Percentiles rank a stretch among this genome's conserved stretches.
phyloP scores from a whole-genome alignment of 495 filamentous ascomycete genomes.

The Podospora tetraspora region DNA sequence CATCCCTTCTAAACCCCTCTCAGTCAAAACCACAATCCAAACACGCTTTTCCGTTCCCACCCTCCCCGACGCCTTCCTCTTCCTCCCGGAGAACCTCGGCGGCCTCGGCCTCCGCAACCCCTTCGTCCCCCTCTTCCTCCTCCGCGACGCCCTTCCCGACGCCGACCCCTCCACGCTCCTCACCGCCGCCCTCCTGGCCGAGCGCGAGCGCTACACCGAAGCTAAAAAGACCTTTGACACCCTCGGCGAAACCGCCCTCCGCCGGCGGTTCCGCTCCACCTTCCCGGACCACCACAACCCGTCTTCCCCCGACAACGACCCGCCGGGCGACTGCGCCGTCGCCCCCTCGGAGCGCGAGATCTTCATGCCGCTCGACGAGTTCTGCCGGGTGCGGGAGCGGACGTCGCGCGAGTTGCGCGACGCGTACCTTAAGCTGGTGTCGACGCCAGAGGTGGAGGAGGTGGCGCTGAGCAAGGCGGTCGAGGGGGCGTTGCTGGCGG shows the following conservation, averaged over 20 bases:
- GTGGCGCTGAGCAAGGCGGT: constrained; percentile 23
- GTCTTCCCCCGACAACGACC: background rate
- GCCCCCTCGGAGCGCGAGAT: constrained; percentile 2
- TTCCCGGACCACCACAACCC: background rate
- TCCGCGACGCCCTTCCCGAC: constrained; percentile 30
- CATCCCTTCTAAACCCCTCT: background rate
- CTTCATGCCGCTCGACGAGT: constrained; percentile 50
- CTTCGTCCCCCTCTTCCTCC: constrained; percentile 40
- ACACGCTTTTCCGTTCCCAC: constrained; percentile 48
- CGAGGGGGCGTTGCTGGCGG: constrained; percentile 12
- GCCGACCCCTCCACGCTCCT: constrained; percentile 32
- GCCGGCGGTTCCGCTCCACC: constrained; percentile 10
- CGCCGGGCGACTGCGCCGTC: background rate
- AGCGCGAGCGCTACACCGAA: constrained; percentile 33
- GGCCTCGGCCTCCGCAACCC: constrained; percentile 54
- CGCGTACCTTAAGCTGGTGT: constrained; percentile 22
- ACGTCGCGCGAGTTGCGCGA: constrained; percentile 12
- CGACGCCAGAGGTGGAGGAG: constrained; percentile 14
- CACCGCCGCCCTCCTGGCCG: constrained; percentile 32
- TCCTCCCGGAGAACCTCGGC: constrained; percentile 49
- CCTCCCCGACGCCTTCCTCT: constrained; percentile 62
- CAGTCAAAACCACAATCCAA: constrained; percentile 48
- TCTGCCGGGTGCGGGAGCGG: constrained; percentile 38
- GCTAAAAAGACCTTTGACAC: constrained; percentile 36
- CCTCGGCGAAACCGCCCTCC: constrained; percentile 34